phyloP scores from a whole-genome alignment of 2,329 filamentous ascomycete species.

The Plectosphaerella sp. region DNA sequence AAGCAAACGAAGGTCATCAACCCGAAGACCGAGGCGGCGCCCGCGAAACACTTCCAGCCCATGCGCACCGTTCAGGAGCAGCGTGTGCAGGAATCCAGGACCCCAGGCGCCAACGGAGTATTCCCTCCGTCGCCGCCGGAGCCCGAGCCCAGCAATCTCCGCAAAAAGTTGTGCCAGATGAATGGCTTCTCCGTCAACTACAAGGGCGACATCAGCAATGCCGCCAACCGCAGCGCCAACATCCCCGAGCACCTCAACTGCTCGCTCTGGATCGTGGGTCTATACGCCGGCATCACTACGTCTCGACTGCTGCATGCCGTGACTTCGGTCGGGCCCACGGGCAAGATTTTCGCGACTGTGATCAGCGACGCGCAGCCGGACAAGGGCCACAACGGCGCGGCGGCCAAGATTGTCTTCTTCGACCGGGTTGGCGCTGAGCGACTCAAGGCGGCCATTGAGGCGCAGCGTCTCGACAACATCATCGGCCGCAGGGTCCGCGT shows the following conservation, averaged over 20 bases:
- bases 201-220: slow-evolving; percentile 7
- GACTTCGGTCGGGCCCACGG: neutral
- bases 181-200: neutral
- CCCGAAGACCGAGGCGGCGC: neutral
- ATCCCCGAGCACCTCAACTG: slow-evolving; percentile 24
- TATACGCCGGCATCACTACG: neutral
- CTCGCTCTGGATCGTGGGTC: neutral
- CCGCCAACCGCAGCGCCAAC: slow-evolving; percentile 32
- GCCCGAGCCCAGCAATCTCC: neutral
- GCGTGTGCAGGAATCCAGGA: too few species aligned
- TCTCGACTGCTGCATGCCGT: neutral
- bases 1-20: neutral
- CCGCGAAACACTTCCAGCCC: neutral
- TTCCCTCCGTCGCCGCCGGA: neutral
- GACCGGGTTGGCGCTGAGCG: neutral
- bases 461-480: neutral
- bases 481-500: neutral
- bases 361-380: neutral
- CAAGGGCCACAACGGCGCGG: neutral
- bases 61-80: neutral
- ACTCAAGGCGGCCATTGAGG: neutral
- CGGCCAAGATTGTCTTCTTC: slow-evolving; percentile 6
- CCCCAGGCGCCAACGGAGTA: too few species aligned
- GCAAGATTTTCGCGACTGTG: slow-evolving; percentile 1
- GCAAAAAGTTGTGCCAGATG: neutral